Evolutionary conservation across 257 asterid genomes (phyloP), one percentile per base, ranked within the genome.

Genomic region (Penstemon davidsonii): DNA sequence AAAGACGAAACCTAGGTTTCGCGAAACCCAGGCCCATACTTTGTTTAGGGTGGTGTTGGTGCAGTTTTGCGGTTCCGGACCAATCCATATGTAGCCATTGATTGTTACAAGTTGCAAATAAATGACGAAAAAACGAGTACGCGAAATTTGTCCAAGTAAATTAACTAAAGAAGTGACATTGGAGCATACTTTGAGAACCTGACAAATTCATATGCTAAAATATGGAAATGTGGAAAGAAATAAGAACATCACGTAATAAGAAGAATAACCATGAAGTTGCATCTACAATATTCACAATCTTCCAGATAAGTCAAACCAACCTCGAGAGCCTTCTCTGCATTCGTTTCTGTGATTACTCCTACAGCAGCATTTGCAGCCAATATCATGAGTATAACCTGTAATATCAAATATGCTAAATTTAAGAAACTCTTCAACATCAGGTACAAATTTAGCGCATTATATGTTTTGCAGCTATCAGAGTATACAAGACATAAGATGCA

Each of bases 301-400:
- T 59, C 44, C 36, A 54, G 51, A 60, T 50, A 78, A 45, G 13
- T 53, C 70, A 68, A 71, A 68, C 92, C 61, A 70, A 90, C 99
- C 99, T 93, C 99, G 66, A 93, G 92, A 71, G 99, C 97, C 84
- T 88, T 93, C 82, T 93, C 99, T 50, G 99, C 99, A 81, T 90
- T 93, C 40, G 99, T 93, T 87, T 93, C 97, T 44, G 99, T 93
- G 71, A 90, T 93, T 67, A 93, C 99, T 62, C 99, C 99, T 12
- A 93, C 99, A 39, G 97, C 96, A 58, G 99, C 99, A 87, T 93
- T 93, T 73, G 99, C 99, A 72, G 99, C 99, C 86, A 93, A 83
- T 83, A 93, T 93, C 97, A 88, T 85, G 77, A 93, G 87, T 67
- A 93, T 93, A 37, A 93, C 99, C 99, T 93, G 76, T 42, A 65